Base-by-base conservation (phyloP, 257 asterid species). In the Solanum appendiculatum region DNA sequence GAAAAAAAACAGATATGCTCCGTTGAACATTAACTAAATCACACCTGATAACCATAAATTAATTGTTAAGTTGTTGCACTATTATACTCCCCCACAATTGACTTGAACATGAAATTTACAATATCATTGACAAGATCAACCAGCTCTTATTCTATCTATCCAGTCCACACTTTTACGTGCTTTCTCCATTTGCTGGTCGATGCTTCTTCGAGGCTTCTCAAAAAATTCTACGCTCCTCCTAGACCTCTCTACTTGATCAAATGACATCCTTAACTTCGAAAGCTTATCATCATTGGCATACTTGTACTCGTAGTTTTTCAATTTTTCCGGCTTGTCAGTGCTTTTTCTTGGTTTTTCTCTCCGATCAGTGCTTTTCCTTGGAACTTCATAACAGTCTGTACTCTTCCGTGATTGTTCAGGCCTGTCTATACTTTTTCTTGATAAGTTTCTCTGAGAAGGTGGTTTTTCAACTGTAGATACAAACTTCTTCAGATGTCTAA, bases 401-500 rank as follows among this genome's bases (percentile, higher is more conserved):
- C 93, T 93, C 88, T 88, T 91, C 83, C 95, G 86, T 42, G 92
- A 89, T 83, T 88, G 89, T 54, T 92, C 91, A 3, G 90, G 90
- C 58, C 86, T 86, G 86, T 92, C 93, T 66, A 87, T 29, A 66
- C 94, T 92, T 90, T 84, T 89, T 86, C 93, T 85, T 46, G 89
- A 82, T 25, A 44, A 82, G 86, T 84, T 88, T 77, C 94, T 91
- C 60, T 87, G 91, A 21, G 92, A 89, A 54, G 89, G 92, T 31
- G 93, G 89, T 87, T 87, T 93, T 81, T 93, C 95, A 44, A 92
- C 88, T 5, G 92, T 85, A 33, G 91, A 86, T 33, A 92, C 88
- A 75, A 93, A 93, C 90, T 92, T 93, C 90, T 89, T 92, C 72
- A 92, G 89, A 88, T 93, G 95, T 91, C 88, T 91, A 39, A 93